Percentiles rank a stretch among this genome's conserved stretches.
Evolutionary conservation across 2,329 filamentous ascomycete genomes (phyloP).

Genomic region (Neopestalotiopsis clavispora): DNA sequence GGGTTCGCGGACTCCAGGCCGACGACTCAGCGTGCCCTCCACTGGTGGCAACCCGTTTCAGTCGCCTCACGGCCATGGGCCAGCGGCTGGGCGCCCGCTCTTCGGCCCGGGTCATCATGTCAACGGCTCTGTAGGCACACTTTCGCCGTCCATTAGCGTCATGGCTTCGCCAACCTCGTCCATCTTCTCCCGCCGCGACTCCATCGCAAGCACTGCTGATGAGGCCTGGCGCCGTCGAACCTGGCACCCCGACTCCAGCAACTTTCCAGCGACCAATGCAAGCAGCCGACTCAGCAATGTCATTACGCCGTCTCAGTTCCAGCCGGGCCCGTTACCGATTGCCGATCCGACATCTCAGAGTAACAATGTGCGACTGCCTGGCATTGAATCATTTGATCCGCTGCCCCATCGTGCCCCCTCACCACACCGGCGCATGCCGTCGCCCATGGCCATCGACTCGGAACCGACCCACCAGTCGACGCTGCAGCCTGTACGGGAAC

Average conservation of each 20-base stretch:
- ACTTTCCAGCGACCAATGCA: conserved; percentile 62
- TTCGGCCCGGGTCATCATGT: conserved; percentile 57
- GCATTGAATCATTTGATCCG: conserved; percentile 91
- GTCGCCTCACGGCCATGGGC: conserved; percentile 61
- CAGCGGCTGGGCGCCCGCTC: conserved; percentile 59
- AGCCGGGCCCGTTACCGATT: conserved; percentile 55
- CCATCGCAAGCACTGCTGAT: conserved; percentile 65
- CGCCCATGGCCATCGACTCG: conserved; percentile 78
- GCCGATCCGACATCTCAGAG: conserved; percentile 54
- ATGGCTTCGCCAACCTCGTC: conserved; percentile 70
- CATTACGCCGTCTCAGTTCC: conserved; percentile 68
- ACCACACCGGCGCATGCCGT: conserved; percentile 67
- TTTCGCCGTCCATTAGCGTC: conserved; percentile 64
- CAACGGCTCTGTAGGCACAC: conserved; percentile 60
- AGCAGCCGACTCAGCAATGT: conserved; percentile 79
- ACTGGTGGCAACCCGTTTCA: conserved; percentile 73
- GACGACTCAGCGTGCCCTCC: conserved; percentile 83
- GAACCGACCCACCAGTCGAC: conserved; percentile 45
- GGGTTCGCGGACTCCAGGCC: conserved; percentile 68
- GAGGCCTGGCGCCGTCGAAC: conserved; percentile 83
- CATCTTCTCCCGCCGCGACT: conserved; percentile 69
- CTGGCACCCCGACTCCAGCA: conserved; percentile 83
- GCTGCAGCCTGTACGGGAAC: conserved; percentile 35
- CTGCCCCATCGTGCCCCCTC: conserved; percentile 67
- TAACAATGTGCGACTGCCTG: conserved; percentile 73